Conservation (phyloP, 257 asterid species). For the Parsonsia alboflavescens region DNA sequence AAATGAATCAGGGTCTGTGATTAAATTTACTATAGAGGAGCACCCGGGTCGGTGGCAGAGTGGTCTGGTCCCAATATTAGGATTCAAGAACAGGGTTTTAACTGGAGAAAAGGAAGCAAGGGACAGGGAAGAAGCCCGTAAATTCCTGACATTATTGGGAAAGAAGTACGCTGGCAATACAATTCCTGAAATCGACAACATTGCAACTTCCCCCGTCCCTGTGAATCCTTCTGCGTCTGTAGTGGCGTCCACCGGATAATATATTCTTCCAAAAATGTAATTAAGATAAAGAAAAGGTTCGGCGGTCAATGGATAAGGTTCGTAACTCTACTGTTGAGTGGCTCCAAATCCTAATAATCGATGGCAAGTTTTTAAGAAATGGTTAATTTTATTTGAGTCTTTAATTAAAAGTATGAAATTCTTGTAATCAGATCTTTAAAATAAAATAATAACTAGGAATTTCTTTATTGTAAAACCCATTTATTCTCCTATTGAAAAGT, state of each 20-base stretch:
- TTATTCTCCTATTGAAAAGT: too few species aligned
- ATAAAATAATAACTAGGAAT: too few species aligned
- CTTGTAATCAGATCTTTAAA: too few species aligned
- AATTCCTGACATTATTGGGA: not conserved
- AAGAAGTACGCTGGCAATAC: not conserved
- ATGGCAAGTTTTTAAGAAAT: too few species aligned
- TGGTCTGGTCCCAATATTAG: not conserved
- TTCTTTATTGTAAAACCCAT: too few species aligned
- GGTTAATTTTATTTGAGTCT: too few species aligned
- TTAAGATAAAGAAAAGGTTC: too few species aligned
- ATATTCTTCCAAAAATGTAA: not conserved
- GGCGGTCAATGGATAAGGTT: too few species aligned
- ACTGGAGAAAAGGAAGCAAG: not conserved
- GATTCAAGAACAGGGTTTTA: not conserved
- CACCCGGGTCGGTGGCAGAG: slow-evolving; percentile 1
- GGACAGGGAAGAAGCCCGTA: not conserved
- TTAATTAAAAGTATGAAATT: too few species aligned
- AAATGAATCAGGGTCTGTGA: slow-evolving; percentile 60
- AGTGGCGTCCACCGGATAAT: not conserved
- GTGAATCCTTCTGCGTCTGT: not conserved
- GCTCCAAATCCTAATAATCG: too few species aligned
- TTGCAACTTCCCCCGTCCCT: not conserved
- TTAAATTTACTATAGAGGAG: slow-evolving; percentile 47
- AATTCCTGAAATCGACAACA: not conserved
- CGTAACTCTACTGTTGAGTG: too few species aligned